Evolutionary conservation across 2,329 filamentous ascomycete species (phyloP), one percentile per base, ranked within the genome.

Genomic region (Alternaria longipes): DNA sequence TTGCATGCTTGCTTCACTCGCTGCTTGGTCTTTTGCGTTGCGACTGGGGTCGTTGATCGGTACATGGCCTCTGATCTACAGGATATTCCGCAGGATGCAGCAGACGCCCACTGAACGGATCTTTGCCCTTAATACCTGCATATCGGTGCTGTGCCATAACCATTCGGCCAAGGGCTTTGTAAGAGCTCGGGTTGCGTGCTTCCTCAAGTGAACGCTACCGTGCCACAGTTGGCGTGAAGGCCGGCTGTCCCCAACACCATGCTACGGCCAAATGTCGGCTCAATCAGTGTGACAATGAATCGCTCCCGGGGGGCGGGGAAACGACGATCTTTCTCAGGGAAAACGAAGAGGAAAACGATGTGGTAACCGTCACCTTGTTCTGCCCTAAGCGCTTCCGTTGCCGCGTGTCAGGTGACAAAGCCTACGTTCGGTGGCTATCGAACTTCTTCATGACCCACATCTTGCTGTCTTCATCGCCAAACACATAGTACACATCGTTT

Each of bases 1-100:
- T 65, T 53, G 40, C 49, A 65, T 2, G 59, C 62, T 5, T 62
- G 16, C n/a, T 60, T 62, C 8, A 60, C 59, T 54, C 22, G 22
- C n/a, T 65, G 5, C 26, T 36, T 59, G 7, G 42, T 32, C 4
- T 16, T 62, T n/a, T 60, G 22, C 12, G 59, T 61, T 2, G 20
- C 46, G 3, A 34, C 14, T 32, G 3, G 18, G 22, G 32, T 38
- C 16, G 16, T 58, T 44, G 8, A 14, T 40, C 9, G 2, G 18
- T n/a, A 24, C 24, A 30, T 22, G 28, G 26, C 26, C 26, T 42
- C 9, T 40, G 8, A 40, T 9, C 22, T 44, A 7, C 8, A 52
- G 1, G 3, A 22, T 18, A 5, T 22, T 32, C 3, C 4, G 28
- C 9, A 52, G 5, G 14, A 30, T 24, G 26, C 36, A 12, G 7